phyloP scores from a whole-genome alignment of 495 filamentous ascomycete species.

The Penicillium nucicola region DNA sequence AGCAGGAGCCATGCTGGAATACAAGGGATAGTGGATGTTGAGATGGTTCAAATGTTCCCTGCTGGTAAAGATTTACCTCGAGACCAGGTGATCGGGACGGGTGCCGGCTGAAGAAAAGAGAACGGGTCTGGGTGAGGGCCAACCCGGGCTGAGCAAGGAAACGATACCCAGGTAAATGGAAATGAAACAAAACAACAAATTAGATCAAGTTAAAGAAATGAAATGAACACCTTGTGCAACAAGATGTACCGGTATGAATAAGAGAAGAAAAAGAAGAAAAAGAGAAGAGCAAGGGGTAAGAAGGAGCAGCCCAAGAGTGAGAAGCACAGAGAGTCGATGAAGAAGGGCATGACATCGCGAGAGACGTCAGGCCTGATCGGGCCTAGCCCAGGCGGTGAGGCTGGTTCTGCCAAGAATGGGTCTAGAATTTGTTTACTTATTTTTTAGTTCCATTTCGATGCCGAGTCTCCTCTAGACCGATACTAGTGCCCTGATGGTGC shows the following conservation, averaged over 20 bases:
- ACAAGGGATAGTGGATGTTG: background rate
- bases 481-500: background rate
- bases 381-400: constrained; percentile 25
- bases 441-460: background rate
- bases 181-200: background rate
- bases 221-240: constrained; percentile 2
- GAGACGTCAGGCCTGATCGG: constrained; percentile 29
- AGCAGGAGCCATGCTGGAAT: constrained; percentile 52
- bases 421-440: constrained; percentile 5
- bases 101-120: constrained; percentile 3
- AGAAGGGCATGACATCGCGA: constrained; percentile 30
- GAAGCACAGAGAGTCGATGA: constrained; percentile 17
- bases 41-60: background rate
- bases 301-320: constrained; percentile 13
- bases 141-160: constrained; percentile 9
- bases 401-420: constrained; percentile 17
- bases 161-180: constrained; percentile 1
- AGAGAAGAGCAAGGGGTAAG: constrained; percentile 22
- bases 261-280: constrained; percentile 9
- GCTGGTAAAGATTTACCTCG: constrained; percentile 1
- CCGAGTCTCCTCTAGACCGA: background rate
- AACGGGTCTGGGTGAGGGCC: background rate
- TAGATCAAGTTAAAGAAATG: background rate
- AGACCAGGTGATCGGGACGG: constrained; percentile 3
- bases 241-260: background rate